These are phyloP conservation scores for Rhododendron simsii DNA, from an alignment of 148 eudicot species.

Conservation along the genomic window DNA sequence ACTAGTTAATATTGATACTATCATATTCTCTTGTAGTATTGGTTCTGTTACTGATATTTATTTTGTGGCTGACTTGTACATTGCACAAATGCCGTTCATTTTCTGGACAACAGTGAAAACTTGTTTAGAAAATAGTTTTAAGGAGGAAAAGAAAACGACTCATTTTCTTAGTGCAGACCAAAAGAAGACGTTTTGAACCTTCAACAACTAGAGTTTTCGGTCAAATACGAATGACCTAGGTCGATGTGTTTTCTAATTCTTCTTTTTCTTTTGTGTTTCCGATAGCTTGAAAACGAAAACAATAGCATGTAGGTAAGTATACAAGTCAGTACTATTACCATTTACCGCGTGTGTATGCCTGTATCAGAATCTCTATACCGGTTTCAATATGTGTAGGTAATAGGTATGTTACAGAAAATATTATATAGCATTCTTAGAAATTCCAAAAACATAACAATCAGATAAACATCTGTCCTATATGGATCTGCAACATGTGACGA, in stretches of 20 bases:
- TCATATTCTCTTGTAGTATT: background rate
- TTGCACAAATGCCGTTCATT: background rate
- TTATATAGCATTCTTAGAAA: background rate
- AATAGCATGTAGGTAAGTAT: background rate
- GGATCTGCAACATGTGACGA: background rate
- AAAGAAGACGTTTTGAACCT: background rate
- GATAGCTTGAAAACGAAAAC: background rate
- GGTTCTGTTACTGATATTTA: background rate
- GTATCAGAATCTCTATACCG: background rate
- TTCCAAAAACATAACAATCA: background rate
- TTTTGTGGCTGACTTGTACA: background rate
- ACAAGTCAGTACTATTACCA: background rate
- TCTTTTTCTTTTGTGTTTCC: background rate
- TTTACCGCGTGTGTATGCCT: no score
- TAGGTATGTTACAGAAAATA: no score
- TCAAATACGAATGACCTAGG: background rate
- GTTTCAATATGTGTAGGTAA: background rate
- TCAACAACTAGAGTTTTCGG: background rate
- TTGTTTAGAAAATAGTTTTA: background rate
- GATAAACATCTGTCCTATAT: background rate
- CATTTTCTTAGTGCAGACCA: background rate
- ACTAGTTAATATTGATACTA: background rate
- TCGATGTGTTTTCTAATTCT: background rate
- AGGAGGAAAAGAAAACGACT: background rate
- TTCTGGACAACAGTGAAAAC: background rate